Evolutionary conservation across 2,329 filamentous ascomycete species (phyloP).

Genomic region (Thielaviopsis euricoi): DNA sequence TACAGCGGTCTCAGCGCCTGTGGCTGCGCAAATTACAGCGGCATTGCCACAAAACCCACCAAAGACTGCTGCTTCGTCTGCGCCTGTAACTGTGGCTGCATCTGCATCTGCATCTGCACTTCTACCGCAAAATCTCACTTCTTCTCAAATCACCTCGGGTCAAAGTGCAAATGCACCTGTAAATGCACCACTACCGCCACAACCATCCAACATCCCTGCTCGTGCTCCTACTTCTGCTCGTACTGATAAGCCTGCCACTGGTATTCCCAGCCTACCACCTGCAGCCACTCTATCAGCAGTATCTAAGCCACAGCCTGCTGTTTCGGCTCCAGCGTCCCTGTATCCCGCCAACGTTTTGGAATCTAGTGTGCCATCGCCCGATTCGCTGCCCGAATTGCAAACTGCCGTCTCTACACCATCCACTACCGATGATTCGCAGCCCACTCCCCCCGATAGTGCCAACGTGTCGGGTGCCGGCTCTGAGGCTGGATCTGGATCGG

Average conservation of each 20-base stretch:
- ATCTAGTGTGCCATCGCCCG: neutral
- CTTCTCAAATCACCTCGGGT: neutral
- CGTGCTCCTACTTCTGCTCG: too few species aligned
- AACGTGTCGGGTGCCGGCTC: conserved; percentile 6
- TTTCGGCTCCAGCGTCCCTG: neutral
- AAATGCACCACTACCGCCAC: neutral
- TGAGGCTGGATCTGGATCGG: neutral
- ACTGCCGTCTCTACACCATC: conserved; percentile 6
- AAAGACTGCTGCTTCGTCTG: neutral
- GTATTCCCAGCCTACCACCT: neutral
- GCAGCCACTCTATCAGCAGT: neutral
- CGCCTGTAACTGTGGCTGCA: neutral
- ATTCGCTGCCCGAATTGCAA: conserved; percentile 9
- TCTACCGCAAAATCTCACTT: neutral
- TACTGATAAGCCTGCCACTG: too few species aligned
- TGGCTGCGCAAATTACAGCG: neutral
- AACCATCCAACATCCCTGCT: neutral
- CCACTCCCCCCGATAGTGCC: conserved; percentile 7
- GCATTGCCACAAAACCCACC: neutral
- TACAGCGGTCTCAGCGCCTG: neutral
- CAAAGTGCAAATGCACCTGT: neutral
- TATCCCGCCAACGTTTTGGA: neutral
- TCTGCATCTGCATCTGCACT: neutral
- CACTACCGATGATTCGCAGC: conserved; percentile 7
- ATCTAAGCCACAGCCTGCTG: neutral